phyloP scores from a whole-genome alignment of 176 grass and related monocot genomes.

The Oryza meyeriana region DNA sequence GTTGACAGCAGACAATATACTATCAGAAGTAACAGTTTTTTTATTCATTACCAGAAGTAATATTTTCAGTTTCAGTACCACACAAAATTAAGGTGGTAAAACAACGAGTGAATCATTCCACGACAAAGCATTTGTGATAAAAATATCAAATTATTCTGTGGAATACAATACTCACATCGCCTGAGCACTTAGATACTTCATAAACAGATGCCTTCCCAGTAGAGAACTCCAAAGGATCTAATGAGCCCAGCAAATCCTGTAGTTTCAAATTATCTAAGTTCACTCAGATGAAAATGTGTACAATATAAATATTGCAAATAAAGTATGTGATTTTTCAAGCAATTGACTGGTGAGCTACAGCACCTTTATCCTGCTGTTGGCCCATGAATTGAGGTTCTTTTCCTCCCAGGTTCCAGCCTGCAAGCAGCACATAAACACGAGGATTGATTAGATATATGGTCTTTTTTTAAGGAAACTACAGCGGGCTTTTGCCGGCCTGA shows the following conservation, averaged over 20 bases:
- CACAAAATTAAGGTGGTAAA: not conserved
- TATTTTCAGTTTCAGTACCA: not conserved
- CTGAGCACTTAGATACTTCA: slow-evolving; percentile 64
- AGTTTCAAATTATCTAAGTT: not conserved
- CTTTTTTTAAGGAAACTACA: too few relatives aligned
- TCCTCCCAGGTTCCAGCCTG: slow-evolving; percentile 99
- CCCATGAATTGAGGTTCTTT: slow-evolving; percentile 96
- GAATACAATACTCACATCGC: slow-evolving; percentile 52
- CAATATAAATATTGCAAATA: not conserved
- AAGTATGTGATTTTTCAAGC: not conserved
- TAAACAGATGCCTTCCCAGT: slow-evolving; percentile 59
- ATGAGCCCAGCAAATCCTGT: slow-evolving; percentile 53
- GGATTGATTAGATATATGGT: not conserved
- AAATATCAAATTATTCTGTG: not conserved
- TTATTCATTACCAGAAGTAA: not conserved
- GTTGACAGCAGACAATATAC: not conserved
- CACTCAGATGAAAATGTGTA: not conserved
- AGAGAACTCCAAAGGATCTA: slow-evolving; percentile 60
- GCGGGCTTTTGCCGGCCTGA: too few relatives aligned
- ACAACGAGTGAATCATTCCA: not conserved
- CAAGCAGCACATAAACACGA: not conserved
- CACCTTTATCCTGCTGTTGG: slow-evolving; percentile 83
- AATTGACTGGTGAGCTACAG: not conserved
- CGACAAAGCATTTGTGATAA: not conserved
- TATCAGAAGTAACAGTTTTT: not conserved